Base-by-base conservation (phyloP, 108 stramenopile genomes). In the Phaeodactylum tricornutum region DNA sequence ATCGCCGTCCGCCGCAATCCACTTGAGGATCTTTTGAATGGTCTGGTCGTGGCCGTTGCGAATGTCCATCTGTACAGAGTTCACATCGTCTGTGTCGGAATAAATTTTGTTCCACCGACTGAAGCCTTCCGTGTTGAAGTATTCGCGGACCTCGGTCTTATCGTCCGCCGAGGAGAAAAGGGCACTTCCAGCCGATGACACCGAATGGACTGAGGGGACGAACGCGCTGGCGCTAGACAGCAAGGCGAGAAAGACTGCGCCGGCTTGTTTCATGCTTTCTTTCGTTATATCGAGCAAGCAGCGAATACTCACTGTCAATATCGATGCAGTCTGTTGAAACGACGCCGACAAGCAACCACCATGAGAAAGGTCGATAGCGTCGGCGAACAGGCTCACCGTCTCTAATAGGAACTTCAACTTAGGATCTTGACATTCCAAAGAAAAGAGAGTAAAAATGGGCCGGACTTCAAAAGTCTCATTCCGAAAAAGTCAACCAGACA, bases 51-150 rank as follows among this genome's bases (percentile, higher is more conserved):
- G 96, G 3, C 96, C 96, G 40, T 71, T 85, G 22, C 96, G 82
- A 49, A 96, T 96, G 69, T 96, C 96, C 37, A 89, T 37, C 58
- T 96, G 96, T 3, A 96, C 95, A 3, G 69, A 69, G 68, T 96
- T 96, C 28, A 96, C 92, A 34, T 96, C 95, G 62, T 93, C 95
- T 23, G 74, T 72, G 3, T 92, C 83, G 22, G 87, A 87, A 59
- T 94, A 94, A 47, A 94, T 94, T 59, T 96, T 96, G 62, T 96
- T 95, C 96, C 96, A 96, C 48, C 96, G 77, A 40, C 83, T 90
- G 79, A 96, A 96, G n/a, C 96, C 96, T 61, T 96, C 93, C 43
- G 84, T 85, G 66, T 96, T 96, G 85, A 96, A 96, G 67, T 96
- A 96, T 49, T 94, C 87, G 7, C 83, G 81, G 27, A 96, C 96